Evolutionary conservation across 179 eudicot genomes (phyloP), one percentile per base, ranked within the genome.

Genomic region (Monotropa hypopitys): DNA sequence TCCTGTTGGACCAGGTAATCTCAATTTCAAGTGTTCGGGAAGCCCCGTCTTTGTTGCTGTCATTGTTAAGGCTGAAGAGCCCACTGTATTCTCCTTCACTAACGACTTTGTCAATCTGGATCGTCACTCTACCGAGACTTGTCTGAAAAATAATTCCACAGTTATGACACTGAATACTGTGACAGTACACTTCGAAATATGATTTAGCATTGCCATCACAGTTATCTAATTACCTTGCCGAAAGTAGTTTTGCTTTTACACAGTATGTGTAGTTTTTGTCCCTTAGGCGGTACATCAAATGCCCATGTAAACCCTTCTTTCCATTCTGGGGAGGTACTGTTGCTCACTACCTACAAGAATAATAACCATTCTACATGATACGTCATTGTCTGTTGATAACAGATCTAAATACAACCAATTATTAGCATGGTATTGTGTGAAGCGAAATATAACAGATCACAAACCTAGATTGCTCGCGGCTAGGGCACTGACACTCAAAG

Each of bases 201-300:
- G 18, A 35, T 38, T 35, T 56, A 6, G 53, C 50, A 59, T 49
- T 12, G 56, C 42, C 10, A 50, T 26, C 47, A 45, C 77, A 72
- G 72, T 2, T 7, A 15, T 53, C n/a, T 16, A 65, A 26, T 73
- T 81, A 90, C 97, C 96, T 89, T 92, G 70, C 93, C 97, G 40
- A 92, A 90, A 15, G 95, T 90, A 82, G 80, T 89, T 85, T 80
- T 92, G 90, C 90, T 90, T 85, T 87, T 89, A 88, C 97, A 92
- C 51, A 80, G 72, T 40, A 92, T 92, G 72, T 92, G 90, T 26
- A 90, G 84, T 82, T 89, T 92, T 83, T 92, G 97, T 69, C 97
- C 97, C 84, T 89, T 92, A 5, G 96, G 97, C 40, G 97, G 96
- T 43, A 87, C 90, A 71, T 92, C 96, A 86, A 92, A 90, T 35